Evolutionary conservation across 139 green algal genomes (phyloP).

Genomic region (Chlorella sorokiniana): DNA sequence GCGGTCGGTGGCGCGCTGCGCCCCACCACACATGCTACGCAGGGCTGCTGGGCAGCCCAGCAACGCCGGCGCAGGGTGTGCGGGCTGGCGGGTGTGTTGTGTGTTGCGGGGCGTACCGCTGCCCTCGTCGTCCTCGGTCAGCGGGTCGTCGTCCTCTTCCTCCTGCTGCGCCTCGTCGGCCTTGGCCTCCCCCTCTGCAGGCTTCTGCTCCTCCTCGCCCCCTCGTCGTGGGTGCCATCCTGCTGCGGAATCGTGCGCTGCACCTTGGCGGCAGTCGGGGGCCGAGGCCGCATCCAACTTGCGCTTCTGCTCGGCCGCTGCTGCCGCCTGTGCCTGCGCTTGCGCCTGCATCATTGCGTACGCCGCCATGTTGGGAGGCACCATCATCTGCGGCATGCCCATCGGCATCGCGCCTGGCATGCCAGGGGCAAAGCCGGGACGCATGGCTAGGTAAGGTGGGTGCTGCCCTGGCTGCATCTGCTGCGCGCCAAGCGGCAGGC

Average conservation of each 20-base stretch:
- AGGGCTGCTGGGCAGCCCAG: no score
- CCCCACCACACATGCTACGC: no score
- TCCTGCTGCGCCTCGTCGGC: neutral
- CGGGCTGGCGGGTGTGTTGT: no score
- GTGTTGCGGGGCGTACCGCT: constrained; percentile 7
- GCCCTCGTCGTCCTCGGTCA: constrained; percentile 18
- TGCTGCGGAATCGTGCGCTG: constrained; percentile 44
- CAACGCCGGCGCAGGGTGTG: no score
- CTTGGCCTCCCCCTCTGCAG: neutral
- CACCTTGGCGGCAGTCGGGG: constrained; percentile 6
- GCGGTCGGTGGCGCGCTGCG: no score
- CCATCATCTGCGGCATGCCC: constrained; percentile 10
- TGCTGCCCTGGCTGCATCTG: constrained; percentile 17
- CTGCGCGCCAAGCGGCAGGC: neutral
- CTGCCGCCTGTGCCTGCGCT: constrained; percentile 1
- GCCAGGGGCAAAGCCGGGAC: neutral
- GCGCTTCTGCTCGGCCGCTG: constrained; percentile 29
- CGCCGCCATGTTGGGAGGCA: neutral
- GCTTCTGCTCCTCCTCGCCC: neutral
- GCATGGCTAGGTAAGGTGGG: constrained; percentile 25
- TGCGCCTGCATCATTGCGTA: constrained; percentile 8
- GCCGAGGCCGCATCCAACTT: neutral
- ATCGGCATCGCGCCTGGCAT: neutral
- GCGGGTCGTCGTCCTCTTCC: constrained; percentile 15
- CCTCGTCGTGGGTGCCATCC: constrained; percentile 24